These are phyloP conservation scores for Calonectria ilicicola DNA, from an alignment of 2,329 filamentous ascomycete species.

Conservation along the genomic window DNA sequence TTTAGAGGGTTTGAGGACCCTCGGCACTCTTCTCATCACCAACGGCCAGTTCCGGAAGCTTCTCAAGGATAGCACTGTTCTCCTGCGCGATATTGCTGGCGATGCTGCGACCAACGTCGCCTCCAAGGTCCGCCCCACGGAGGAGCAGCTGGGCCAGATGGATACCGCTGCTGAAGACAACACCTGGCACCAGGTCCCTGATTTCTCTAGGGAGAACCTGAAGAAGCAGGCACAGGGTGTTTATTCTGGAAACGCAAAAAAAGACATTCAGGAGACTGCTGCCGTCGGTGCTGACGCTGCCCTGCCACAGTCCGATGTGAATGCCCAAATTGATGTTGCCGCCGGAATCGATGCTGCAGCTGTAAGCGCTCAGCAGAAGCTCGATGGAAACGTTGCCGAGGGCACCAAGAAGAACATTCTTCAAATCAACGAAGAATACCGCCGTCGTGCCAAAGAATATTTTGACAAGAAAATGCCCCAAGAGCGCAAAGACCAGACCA, in stretches of 20 bases:
- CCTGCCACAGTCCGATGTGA: conserved; percentile 61
- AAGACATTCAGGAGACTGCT: conserved; percentile 72
- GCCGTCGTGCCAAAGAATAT: conserved; percentile 75
- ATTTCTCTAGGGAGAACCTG: conserved; percentile 77
- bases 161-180: conserved; percentile 91
- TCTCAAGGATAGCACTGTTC: conserved; percentile 81
- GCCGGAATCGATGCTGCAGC: conserved; percentile 48
- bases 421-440: conserved; percentile 57
- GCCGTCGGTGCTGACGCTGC: conserved; percentile 69
- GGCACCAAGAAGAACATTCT: conserved; percentile 68
- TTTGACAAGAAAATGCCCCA: conserved; percentile 88
- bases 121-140: conserved; percentile 78
- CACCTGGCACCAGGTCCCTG: conserved; percentile 90
- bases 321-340: conserved; percentile 61
- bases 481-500: conserved; percentile 91
- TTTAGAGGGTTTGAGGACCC: conserved; percentile 84
- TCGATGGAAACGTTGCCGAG: conserved; percentile 73
- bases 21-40: conserved; percentile 90
- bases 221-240: conserved; percentile 75
- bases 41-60: conserved; percentile 98
- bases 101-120: conserved; percentile 89
- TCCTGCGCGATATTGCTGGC: conserved; percentile 90
- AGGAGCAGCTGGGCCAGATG: conserved; percentile 81
- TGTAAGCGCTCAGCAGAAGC: conserved; percentile 66
- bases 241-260: conserved; percentile 65